Base-by-base conservation (phyloP, 1,284 basidiomycete genomes). In the Pseudozyma thailandica region DNA sequence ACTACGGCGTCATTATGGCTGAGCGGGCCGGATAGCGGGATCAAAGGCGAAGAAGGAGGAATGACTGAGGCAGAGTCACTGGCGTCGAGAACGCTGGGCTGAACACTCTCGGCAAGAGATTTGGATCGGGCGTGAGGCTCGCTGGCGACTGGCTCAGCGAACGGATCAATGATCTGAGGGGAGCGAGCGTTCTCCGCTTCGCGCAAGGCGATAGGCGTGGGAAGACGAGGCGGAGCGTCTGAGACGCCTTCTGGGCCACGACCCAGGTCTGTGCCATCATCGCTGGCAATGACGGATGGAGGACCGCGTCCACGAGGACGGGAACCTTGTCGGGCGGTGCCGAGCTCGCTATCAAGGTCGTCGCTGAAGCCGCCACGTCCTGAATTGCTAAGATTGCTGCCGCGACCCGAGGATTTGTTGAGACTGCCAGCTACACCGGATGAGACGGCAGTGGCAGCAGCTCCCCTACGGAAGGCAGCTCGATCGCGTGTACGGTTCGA, bases 1-100 rank as follows among this genome's bases (percentile, higher is more conserved):
- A 69, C 61, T 20, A 69, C 48, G 18, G 71, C 71, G 26, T 69
- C 65, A 46, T 52, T 61, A 60, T 69, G 64, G 57, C 71, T 73
- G 46, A 73, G 57, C 7, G 71, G 71, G 6, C 71, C 71, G n/a
- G 71, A 73, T 20, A 50, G n/a, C 4, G 71, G 71, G 18, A 73
- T 69, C 33, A 73, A 35, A 7, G 71, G 71, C 2, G 70, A 72
- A 15, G 70, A 56, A 7, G 69, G 70, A 0, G 50, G 59, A 8
- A 68, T 42, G 23, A 68, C 49, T 4, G 70, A 66, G 37, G 60
- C 59, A 35, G 52, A 49, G 18, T 72, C 70, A 43, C 68, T 64
- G 45, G 30, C 50, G 21, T 72, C 63, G 35, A 72, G 49, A 13
- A 72, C 63, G 39, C 70, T 72, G 6, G 63, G 70, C 53, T 64